Base-by-base conservation (phyloP, 768 basidiomycete species). In the Pulveroboletus sp. region DNA sequence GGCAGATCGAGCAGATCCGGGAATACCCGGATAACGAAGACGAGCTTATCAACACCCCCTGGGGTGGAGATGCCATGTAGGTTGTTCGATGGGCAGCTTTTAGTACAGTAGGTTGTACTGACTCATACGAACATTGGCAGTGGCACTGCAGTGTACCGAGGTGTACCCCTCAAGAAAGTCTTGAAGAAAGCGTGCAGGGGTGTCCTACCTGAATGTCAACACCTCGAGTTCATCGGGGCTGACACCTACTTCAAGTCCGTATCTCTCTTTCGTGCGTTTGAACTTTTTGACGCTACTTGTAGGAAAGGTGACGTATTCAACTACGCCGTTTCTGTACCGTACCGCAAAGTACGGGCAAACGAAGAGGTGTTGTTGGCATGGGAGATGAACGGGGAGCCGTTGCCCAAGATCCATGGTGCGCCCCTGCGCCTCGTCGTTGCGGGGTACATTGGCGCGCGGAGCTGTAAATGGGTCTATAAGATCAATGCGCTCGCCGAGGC, bases 11-110 rank as follows among this genome's bases (percentile, higher is more conserved):
- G 44, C 78, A 80, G 56, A 78, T 80, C 44, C 53, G 62, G 32
- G 67, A 76, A 53, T 79, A 79, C 52, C 78, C 78, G 4, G 79
- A 77, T 12, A 78, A 80, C 29, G 78, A 76, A 21, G 77, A 79
- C 45, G 78, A 79, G 50, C 63, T 80, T 21, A 76, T 76, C 51
- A 75, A 75, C 40, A 75, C 75, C 17, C 76, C 76, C 14, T 78
- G 77, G 73, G 72, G 72, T 63, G 77, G 77, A 56, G 76, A 77
- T 13, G 77, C 77, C 1, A 78, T 77, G 77, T 76, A 57, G 24
- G 70, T n/a, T 49, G 17, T 14, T 31, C 20, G 20, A 10, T 10
- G 33, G 10, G 12, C 20, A 11, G 19, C 3, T n/a, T n/a, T n/a
- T n/a, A n/a, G n/a, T n/a, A n/a, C n/a, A 16, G 21, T 17, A 20